These are phyloP conservation scores for Blastocystis sp. DNA, from an alignment of 352 stramenopile species.

Conservation along the genomic window DNA sequence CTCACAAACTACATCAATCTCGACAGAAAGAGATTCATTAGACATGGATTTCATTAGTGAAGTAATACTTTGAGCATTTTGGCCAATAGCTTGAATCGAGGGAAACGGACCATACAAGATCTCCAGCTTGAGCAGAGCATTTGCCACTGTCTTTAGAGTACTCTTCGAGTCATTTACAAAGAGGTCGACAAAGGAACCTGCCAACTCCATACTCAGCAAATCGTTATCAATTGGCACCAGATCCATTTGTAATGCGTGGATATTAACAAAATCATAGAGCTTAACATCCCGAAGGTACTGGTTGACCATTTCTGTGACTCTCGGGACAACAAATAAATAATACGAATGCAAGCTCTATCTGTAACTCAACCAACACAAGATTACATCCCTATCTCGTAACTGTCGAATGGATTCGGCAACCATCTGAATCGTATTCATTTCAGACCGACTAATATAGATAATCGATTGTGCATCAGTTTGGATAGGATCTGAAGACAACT, in stretches of 20 bases:
- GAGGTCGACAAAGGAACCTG: not conserved
- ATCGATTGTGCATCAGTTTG: conserved; percentile 30
- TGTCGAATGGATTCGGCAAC: not conserved
- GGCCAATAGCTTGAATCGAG: not conserved
- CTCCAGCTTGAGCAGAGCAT: conserved; percentile 39
- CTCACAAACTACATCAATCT: not conserved
- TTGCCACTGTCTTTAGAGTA: not conserved
- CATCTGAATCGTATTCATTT: not conserved
- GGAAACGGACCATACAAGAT: conserved; percentile 37
- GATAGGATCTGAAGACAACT: conserved; percentile 1
- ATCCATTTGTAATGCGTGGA: conserved; percentile 23
- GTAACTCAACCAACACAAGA: not conserved
- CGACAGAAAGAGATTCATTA: not conserved
- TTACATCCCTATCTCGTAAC: not conserved
- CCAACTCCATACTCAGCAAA: conserved; percentile 48
- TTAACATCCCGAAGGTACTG: conserved; percentile 24
- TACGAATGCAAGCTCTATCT: not conserved
- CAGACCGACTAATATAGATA: conserved; percentile 11
- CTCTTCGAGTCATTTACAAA: not conserved
- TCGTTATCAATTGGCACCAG: conserved; percentile 55
- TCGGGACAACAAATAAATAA: conserved; percentile 17
- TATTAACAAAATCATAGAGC: conserved; percentile 7
- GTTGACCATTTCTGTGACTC: not conserved
- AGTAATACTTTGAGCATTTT: not conserved
- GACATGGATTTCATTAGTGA: not conserved